Base-by-base conservation (phyloP, 1,284 basidiomycete genomes). In the Ceratobasidium sp. region DNA sequence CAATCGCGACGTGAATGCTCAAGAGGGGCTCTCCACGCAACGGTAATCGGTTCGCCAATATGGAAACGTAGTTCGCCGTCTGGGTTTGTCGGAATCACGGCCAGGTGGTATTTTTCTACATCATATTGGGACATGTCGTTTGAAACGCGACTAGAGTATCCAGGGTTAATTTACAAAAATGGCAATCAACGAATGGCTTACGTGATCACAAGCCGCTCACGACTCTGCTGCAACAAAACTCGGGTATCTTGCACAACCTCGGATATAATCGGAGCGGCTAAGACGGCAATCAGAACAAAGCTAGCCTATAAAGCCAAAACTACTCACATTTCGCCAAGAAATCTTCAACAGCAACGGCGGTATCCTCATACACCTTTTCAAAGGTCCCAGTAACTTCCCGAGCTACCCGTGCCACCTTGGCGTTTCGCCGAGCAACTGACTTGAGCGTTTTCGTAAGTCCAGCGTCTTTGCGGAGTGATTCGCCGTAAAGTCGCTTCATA, bases 381-480 rank as follows among this genome's bases (percentile, higher is more conserved):
- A 99, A 91, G 0, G 94, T 97, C 8, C 95, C 96, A 80, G 92
- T 93, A 73, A 99, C 94, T 83, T 98, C 96, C 79, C 90, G 89
- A 8, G 95, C 94, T 28, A 96, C 94, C 71, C 93, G 88, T 82
- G 88, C 88, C 78, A 96, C 87, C 63, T 89, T 88, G 1, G 90
- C 92, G 79, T 96, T 94, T 84, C 91, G 91, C 80, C 89, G 91
- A 1, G 96, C 95, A 8, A 96, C 94, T 75, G 89, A 92, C 85
- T 96, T 96, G 83, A 99, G 91, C 35, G 98, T 97, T 86, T 98
- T 98, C 78, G 97, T 95, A 79, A 99, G 92, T 45, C 97, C 98
- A 7, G 96, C 97, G 77, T 99, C 97, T 82, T 95, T 95, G 78
- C 97, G 91, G 23, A 99, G 86, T 5, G 94, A 92, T 81, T 96